Evolutionary conservation across 2,329 filamentous ascomycete genomes (phyloP).

Genomic region (Aspergillus sp.): DNA sequence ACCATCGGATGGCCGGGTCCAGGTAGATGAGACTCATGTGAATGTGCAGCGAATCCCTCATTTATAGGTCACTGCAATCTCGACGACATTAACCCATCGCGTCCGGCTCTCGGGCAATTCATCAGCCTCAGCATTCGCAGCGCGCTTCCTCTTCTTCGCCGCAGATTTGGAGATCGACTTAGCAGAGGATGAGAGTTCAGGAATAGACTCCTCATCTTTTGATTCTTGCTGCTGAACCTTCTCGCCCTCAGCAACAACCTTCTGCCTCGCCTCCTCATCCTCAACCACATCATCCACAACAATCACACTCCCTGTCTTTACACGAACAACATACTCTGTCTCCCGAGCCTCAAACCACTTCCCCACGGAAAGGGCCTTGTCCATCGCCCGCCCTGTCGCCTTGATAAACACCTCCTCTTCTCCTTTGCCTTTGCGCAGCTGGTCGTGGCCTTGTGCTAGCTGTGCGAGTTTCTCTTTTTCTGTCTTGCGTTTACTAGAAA

Average conservation of each 20-base stretch:
- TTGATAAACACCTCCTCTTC: constrained; percentile 50
- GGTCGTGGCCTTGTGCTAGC: constrained; percentile 26
- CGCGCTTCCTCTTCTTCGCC: constrained; percentile 24
- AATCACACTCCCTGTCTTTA: constrained; percentile 49
- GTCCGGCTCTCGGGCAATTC: constrained; percentile 39
- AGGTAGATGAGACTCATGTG: no score
- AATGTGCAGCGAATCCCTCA: constrained; percentile 13
- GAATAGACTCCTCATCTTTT: constrained; percentile 4
- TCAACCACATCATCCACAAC: constrained; percentile 54
- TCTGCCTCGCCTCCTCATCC: constrained; percentile 24
- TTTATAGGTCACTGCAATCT: constrained; percentile 37
- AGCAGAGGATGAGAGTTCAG: constrained; percentile 2
- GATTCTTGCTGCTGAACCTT: constrained; percentile 13
- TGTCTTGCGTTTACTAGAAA: constrained; percentile 23
- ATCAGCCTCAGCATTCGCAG: constrained; percentile 15
- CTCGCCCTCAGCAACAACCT: constrained; percentile 16
- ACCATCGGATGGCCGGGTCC: no score
- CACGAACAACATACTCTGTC: constrained; percentile 42
- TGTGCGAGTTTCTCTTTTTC: constrained; percentile 25
- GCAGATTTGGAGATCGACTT: constrained; percentile 12
- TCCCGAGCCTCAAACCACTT: constrained; percentile 49
- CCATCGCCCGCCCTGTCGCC: constrained; percentile 52
- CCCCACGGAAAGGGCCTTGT: constrained; percentile 47
- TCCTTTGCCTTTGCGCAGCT: constrained; percentile 37
- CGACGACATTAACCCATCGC: constrained; percentile 41